Evolutionary conservation across 2,329 filamentous ascomycete genomes (phyloP), one percentile per base, ranked within the genome.

Genomic region (Hypoxylon sp.): DNA sequence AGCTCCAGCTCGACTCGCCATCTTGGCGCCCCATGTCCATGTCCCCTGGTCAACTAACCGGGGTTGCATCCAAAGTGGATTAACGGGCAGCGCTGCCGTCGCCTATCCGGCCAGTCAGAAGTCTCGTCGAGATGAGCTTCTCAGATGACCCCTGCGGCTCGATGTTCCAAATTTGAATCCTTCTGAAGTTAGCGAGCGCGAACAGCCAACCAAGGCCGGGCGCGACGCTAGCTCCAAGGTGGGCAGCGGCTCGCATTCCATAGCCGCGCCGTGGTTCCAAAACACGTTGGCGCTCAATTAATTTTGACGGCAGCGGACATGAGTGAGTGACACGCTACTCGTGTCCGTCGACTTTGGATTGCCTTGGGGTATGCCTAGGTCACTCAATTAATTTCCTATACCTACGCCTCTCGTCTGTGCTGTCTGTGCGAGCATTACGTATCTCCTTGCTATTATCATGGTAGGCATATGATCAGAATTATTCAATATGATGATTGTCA

Each of bases 251-350:
- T 59, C 18, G 42, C 20, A 48, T 15, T 55, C 33, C 23, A 56
- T 65, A 65, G 60, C 63, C 63, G 63, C 60, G 60, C 31, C 55
- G 46, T 40, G 35, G 35, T 37, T 41, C 59, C 52, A 53, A 51
- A 62, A 57, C 58, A 52, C 42, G 55, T 51, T 58, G 58, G 53
- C 43, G 27, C 40, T 58, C 45, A 62, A 60, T 62, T 55, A 59
- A 62, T 62, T n/a, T 62, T 54, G 42, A 47, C 62, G 58, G 62
- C 47, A 62, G 33, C 55, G 58, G 57, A 62, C 62, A 64, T 60
- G 40, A 40, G 10, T 48, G 48, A 50, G n/a, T n/a, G 53, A 58
- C 59, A 58, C 48, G 51, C 51, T 47, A n/a, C n/a, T 55, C 33
- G 5, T 47, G 35, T 48, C 50, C 42, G 51, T 35, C 51, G 7